These are phyloP conservation scores for Leucocoprinus leucothites DNA, from an alignment of 768 basidiomycete genomes.

Conservation along the genomic window DNA sequence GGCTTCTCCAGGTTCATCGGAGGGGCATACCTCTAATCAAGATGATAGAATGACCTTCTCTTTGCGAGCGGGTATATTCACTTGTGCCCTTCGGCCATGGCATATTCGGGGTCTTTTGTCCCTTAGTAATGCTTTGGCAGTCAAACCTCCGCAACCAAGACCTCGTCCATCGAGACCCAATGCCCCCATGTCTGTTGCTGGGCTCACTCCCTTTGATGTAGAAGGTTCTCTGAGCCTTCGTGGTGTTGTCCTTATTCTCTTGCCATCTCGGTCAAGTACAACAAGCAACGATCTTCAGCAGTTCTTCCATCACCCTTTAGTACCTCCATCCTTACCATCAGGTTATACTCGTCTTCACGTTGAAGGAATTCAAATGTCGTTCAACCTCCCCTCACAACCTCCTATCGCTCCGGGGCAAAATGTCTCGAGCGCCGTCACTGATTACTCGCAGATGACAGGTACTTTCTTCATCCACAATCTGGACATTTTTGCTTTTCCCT, in stretches of 20 bases:
- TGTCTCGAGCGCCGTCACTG: neutral
- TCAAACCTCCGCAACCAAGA: neutral
- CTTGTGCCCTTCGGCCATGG: conserved; percentile 52
- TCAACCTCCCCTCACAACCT: conserved; percentile 20
- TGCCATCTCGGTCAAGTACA: conserved; percentile 33
- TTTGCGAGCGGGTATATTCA: conserved; percentile 45
- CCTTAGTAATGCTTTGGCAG: conserved; percentile 29
- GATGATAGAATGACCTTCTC: conserved; percentile 21
- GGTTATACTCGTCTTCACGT: conserved; percentile 55
- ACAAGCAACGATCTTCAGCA: conserved; percentile 17
- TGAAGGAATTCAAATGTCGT: conserved; percentile 34
- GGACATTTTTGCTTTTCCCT: conserved; percentile 53
- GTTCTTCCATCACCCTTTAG: conserved; percentile 61
- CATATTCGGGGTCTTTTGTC: conserved; percentile 52
- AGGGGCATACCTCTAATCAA: neutral
- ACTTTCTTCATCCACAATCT: conserved; percentile 39
- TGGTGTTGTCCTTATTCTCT: conserved; percentile 46
- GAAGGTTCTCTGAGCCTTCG: conserved; percentile 17
- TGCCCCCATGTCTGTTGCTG: neutral
- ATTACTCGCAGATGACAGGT: conserved; percentile 1
- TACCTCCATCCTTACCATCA: conserved; percentile 45
- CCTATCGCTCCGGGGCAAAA: neutral
- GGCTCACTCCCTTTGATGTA: neutral
- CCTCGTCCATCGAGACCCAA: neutral
- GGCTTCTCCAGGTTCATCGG: conserved; percentile 27